Evolutionary conservation across 768 basidiomycete genomes (phyloP).

Genomic region (Leccinum aurantiacum): DNA sequence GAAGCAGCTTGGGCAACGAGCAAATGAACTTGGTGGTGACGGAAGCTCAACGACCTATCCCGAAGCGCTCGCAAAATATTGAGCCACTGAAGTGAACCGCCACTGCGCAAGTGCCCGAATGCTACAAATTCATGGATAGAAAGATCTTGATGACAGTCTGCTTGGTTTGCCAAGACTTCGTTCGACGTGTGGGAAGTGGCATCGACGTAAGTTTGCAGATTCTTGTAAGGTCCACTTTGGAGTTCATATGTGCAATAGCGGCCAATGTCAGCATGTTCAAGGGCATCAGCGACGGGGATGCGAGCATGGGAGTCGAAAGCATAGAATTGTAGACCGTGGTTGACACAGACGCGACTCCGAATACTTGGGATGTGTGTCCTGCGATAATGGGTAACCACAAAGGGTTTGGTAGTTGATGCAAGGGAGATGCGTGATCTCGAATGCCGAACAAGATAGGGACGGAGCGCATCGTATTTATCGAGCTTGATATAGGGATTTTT

Average conservation of each 20-base stretch:
- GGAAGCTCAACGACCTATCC: constrained; percentile 38
- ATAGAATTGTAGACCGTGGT: constrained; percentile 31
- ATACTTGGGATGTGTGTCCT: constrained; percentile 16
- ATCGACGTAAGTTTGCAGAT: constrained; percentile 36
- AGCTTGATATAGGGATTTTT: constrained; percentile 17
- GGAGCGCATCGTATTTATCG: constrained; percentile 10
- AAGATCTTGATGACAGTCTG: constrained; percentile 39
- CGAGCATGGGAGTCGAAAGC: constrained; percentile 26
- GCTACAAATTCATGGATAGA: constrained; percentile 44
- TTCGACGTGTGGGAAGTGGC: constrained; percentile 42
- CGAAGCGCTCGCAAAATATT: constrained; percentile 48
- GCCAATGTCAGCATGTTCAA: constrained; percentile 12
- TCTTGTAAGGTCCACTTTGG: constrained; percentile 31
- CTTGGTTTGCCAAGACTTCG: constrained; percentile 42
- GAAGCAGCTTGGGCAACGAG: constrained; percentile 44
- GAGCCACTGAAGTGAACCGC: constrained; percentile 46
- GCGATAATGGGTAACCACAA: constrained; percentile 32
- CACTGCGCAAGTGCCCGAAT: constrained; percentile 45
- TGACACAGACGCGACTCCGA: constrained; percentile 20
- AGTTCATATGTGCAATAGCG: constrained; percentile 34
- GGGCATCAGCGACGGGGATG: constrained; percentile 16
- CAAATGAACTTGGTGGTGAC: constrained; percentile 38
- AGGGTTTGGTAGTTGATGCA: constrained; percentile 23
- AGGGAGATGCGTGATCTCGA: constrained; percentile 22
- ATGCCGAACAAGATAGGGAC: constrained; percentile 15